phyloP scores from a whole-genome alignment of 805 yeast species.

The Clavispora phyllophila region DNA sequence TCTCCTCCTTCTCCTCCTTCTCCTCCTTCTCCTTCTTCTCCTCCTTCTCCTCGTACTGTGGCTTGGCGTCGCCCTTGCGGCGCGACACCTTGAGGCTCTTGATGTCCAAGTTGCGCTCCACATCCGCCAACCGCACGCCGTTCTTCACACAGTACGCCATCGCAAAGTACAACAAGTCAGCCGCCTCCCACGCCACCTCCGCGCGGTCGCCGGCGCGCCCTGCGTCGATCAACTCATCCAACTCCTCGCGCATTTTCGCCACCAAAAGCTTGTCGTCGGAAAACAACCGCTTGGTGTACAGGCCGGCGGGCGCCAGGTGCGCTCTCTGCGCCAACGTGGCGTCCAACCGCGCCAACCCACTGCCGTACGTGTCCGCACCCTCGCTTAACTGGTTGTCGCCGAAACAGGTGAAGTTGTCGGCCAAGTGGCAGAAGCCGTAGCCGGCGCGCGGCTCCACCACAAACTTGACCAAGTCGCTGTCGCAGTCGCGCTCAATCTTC shows the following conservation, averaged over 20 bases:
- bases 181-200: slow-evolving; percentile 93
- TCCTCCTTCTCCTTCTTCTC: slow-evolving; percentile 25
- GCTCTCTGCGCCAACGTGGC: slow-evolving; percentile 58
- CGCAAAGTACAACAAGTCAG: slow-evolving; percentile 69
- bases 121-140: slow-evolving; percentile 76
- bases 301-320: slow-evolving; percentile 75
- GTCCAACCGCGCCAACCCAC: slow-evolving; percentile 69
- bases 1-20: slow-evolving; percentile 6
- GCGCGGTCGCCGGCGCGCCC: slow-evolving; percentile 33
- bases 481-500: slow-evolving; percentile 76
- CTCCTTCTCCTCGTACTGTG: slow-evolving; percentile 46
- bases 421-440: slow-evolving; percentile 88
- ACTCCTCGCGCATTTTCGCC: slow-evolving; percentile 93
- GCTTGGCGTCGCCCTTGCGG: slow-evolving; percentile 94
- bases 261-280: slow-evolving; percentile 67
- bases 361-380: slow-evolving; percentile 42
- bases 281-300: slow-evolving; percentile 89
- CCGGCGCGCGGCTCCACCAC: slow-evolving; percentile 76
- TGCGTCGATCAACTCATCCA: slow-evolving; percentile 93
- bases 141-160: slow-evolving; percentile 53
- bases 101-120: slow-evolving; percentile 77
- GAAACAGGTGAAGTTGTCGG: slow-evolving; percentile 72
- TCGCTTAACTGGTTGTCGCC: slow-evolving; percentile 32
- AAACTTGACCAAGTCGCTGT: slow-evolving; percentile 84
- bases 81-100: slow-evolving; percentile 85